These are phyloP conservation scores for Leccinellum albellum DNA, from an alignment of 768 basidiomycete genomes.

Conservation along the genomic window DNA sequence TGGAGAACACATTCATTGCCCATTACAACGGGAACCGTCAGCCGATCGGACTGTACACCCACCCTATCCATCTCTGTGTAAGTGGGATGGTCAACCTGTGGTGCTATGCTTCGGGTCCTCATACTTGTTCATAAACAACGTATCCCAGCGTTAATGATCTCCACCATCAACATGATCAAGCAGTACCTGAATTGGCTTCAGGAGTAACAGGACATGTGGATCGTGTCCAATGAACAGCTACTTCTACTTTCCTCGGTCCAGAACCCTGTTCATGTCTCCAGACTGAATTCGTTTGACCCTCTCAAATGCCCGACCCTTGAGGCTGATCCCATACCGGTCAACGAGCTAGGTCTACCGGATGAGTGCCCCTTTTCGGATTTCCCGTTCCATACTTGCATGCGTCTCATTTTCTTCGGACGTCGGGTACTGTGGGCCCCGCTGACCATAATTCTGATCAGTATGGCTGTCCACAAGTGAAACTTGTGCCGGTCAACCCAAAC, in stretches of 20 bases:
- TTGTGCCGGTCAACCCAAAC: constrained; percentile 59
- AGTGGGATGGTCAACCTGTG: background rate
- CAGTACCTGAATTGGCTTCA: background rate
- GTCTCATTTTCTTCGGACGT: background rate
- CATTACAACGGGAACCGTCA: background rate
- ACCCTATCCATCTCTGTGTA: background rate
- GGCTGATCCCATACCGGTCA: background rate
- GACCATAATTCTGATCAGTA: background rate
- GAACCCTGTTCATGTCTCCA: background rate
- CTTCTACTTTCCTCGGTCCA: background rate
- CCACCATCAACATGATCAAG: constrained; percentile 4
- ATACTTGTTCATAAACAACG: background rate
- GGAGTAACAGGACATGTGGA: background rate
- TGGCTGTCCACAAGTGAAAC: constrained; percentile 50
- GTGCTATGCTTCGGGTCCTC: background rate
- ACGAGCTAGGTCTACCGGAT: background rate
- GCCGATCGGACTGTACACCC: background rate
- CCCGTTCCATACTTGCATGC: background rate
- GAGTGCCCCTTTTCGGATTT: background rate
- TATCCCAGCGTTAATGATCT: background rate
- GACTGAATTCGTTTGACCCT: background rate
- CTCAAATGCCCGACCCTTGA: background rate
- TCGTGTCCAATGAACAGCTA: constrained; percentile 1
- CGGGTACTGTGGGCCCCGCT: background rate
- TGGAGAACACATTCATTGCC: background rate